These are phyloP conservation scores for Elaphomyces granulatus DNA, from an alignment of 495 filamentous ascomycete species.

Conservation along the genomic window DNA sequence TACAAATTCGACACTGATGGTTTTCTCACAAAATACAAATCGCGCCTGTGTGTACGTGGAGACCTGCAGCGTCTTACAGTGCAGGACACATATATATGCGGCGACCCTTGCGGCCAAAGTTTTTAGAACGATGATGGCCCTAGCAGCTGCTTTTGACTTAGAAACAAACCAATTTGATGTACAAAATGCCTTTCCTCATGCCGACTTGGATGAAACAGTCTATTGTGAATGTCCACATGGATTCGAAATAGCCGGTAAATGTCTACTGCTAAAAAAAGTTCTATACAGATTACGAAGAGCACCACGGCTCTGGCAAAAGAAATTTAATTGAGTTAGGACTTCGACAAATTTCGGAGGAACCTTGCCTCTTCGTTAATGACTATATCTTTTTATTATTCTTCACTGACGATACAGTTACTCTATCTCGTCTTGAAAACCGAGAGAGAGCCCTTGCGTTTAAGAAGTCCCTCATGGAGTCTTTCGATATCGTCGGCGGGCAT, in stretches of 20 bases:
- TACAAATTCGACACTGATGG: slow-evolving; percentile 13
- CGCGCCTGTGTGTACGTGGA: slow-evolving; percentile 14
- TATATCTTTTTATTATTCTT: slow-evolving; percentile 13
- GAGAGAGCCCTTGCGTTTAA: neutral
- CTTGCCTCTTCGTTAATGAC: slow-evolving; percentile 8
- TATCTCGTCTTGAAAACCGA: neutral
- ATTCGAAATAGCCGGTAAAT: neutral
- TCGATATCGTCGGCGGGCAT: too few relatives aligned
- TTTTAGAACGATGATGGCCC: slow-evolving; percentile 9
- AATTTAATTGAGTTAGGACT: slow-evolving; percentile 8
- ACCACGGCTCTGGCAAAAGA: slow-evolving; percentile 11
- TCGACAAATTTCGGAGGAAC: slow-evolving; percentile 5
- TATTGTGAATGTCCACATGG: slow-evolving; percentile 7
- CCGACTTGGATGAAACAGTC: too few relatives aligned
- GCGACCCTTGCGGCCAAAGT: slow-evolving; percentile 10
- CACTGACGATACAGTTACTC: slow-evolving; percentile 10
- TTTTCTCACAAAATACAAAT: slow-evolving; percentile 15
- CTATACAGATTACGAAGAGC: slow-evolving; percentile 13
- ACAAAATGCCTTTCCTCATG: too few relatives aligned
- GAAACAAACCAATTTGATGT: slow-evolving; percentile 12
- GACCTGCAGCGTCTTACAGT: slow-evolving; percentile 9
- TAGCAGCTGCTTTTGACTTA: slow-evolving; percentile 15
- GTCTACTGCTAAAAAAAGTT: slow-evolving; percentile 4
- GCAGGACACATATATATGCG: slow-evolving; percentile 4
- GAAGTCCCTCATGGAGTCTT: neutral